Conservation (phyloP, 352 stramenopile species). For the Phytopythium litorale region DNA sequence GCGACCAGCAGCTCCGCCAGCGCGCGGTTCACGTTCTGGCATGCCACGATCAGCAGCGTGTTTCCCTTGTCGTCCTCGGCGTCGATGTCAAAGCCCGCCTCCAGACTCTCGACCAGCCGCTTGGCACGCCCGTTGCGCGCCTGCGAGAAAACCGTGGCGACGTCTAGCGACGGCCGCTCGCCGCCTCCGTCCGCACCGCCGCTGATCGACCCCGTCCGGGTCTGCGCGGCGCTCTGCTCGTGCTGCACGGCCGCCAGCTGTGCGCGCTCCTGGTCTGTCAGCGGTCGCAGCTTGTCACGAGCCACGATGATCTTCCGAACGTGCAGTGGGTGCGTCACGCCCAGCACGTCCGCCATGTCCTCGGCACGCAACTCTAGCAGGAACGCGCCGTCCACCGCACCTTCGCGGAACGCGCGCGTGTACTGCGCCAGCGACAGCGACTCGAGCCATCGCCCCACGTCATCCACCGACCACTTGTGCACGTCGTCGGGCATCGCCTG, state of each 20-base stretch:
- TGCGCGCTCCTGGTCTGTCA: conserved; percentile 65
- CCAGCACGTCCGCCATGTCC: conserved; percentile 89
- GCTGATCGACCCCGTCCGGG: conserved; percentile 14
- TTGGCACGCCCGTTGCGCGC: conserved; percentile 88
- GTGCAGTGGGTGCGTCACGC: conserved; percentile 90
- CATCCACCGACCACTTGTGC: conserved; percentile 84
- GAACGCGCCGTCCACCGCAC: conserved; percentile 90
- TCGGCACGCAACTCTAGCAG: conserved; percentile 90
- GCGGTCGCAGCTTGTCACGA: conserved; percentile 85
- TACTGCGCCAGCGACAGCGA: conserved; percentile 89
- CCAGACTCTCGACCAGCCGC: conserved; percentile 86
- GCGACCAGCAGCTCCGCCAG: conserved; percentile 88
- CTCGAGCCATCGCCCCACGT: conserved; percentile 92
- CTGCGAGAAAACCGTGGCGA: conserved; percentile 88
- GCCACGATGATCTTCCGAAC: conserved; percentile 87
- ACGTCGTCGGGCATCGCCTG: conserved; percentile 74
- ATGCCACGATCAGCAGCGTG: conserved; percentile 87
- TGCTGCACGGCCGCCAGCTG: conserved; percentile 66
- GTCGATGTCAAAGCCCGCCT: conserved; percentile 88
- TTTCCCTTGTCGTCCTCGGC: conserved; percentile 92
- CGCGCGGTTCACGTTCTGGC: conserved; percentile 88
- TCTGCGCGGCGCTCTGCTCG: conserved; percentile 35
- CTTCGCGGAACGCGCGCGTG: conserved; percentile 87
- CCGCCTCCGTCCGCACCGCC: background rate
- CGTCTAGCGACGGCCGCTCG: conserved; percentile 29